Conservation (phyloP, 805 yeast genomes). For the Yueomyces sp. region DNA sequence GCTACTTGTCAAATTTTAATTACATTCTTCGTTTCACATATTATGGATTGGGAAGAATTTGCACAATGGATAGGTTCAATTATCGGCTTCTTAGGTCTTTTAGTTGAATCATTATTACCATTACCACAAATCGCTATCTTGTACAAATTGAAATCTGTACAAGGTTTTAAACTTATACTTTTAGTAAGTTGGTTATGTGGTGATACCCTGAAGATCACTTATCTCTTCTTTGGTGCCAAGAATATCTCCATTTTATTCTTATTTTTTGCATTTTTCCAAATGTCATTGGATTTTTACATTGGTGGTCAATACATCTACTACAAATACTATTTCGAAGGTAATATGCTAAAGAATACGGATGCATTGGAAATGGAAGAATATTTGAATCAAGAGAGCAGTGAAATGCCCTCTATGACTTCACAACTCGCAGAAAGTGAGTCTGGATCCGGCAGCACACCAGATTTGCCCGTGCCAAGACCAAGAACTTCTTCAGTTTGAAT, state of each 20-base stretch:
- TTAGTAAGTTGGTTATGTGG: constrained; percentile 83
- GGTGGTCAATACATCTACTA: constrained; percentile 62
- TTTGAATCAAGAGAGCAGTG: background rate
- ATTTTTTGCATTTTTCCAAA: constrained; percentile 64
- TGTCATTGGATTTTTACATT: constrained; percentile 57
- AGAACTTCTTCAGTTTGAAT: background rate
- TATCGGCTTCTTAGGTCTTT: constrained; percentile 50
- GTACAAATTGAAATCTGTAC: constrained; percentile 50
- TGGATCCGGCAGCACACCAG: no score
- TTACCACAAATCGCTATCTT: constrained; percentile 66
- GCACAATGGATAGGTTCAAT: constrained; percentile 37
- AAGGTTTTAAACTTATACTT: constrained; percentile 66
- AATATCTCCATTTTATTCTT: constrained; percentile 54
- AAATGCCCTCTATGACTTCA: background rate
- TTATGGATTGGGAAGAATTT: constrained; percentile 32
- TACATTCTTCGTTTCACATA: constrained; percentile 20
- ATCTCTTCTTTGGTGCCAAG: constrained; percentile 62
- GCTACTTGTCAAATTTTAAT: constrained; percentile 25
- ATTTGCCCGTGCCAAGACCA: background rate
- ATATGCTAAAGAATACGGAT: constrained; percentile 2
- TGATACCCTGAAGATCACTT: constrained; percentile 64
- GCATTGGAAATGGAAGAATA: constrained; percentile 7
- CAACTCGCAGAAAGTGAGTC: no score
- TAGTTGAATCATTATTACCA: constrained; percentile 62
- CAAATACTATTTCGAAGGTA: constrained; percentile 25